Base-by-base conservation (phyloP, 495 filamentous ascomycete species). In the Daldinia vernicosa region DNA sequence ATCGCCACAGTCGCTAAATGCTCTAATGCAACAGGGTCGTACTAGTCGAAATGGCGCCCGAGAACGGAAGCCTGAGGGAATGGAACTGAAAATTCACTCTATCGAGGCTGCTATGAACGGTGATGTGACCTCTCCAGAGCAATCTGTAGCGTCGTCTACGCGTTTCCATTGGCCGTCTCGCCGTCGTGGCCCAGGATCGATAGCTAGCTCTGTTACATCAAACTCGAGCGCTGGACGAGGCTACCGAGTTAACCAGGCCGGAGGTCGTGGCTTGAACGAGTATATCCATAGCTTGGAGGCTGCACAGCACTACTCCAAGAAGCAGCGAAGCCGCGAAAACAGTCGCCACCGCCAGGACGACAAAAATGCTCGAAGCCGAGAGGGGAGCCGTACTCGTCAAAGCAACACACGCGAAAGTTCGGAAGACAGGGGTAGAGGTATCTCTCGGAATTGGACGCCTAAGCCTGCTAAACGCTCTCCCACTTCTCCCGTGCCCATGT, bases 401-500 rank as follows among this genome's bases (percentile, higher is more conserved):
- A 76, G 83, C 9, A 81, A 78, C 19, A 74, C 78, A 14, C 84
- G 89, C 11, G 90, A 92, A n/a, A 77, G 75, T 8, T 93, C 92
- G 11, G 86, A 88, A 70, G 89, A 89, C 27, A 89, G 92, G 45
- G 92, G 90, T 19, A 85, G 90, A 39, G 84, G 83, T 55, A 83
- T 84, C 8, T 81, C 85, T 60, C 88, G 89, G 50, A 91, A 91
- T 68, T 92, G 93, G 68, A 91, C 89, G 40, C 78, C 80, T 59
- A 83, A 82, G 74, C 90, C 93, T 30, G 91, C 92, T 6, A 96
- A 97, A 75, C 85, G 92, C 5, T 97, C 94, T 6, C 94, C 93
- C 4, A 95, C 92, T 47, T 97, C 93, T 9, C 94, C 94, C 0
- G 88, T 96, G 12, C 92, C 93, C 17, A 97, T 97, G 94, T 94